A percentile compares a stretch with the other conserved stretches of the same genome.
Evolutionary conservation across 2,329 filamentous ascomycete genomes (phyloP).

Genomic region (Talaromyces sp.): DNA sequence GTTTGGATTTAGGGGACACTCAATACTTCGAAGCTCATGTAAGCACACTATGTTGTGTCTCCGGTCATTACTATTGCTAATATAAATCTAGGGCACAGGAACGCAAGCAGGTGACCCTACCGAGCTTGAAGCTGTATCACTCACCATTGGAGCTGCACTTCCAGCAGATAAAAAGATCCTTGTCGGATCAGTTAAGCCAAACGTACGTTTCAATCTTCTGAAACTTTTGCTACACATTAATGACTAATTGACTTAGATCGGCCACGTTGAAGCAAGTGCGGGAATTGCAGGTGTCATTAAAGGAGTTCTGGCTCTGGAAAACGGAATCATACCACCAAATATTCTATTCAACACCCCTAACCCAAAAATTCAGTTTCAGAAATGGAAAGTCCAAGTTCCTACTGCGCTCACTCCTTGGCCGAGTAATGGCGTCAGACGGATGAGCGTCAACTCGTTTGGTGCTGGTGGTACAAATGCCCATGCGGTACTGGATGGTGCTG

Average conservation of each 20-base stretch:
- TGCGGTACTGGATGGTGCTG: no score
- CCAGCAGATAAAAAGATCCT: neutral
- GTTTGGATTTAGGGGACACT: slow-evolving; percentile 40
- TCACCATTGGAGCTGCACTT: neutral
- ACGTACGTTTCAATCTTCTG: neutral
- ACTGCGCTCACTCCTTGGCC: slow-evolving; percentile 16
- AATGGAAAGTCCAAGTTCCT: slow-evolving; percentile 10
- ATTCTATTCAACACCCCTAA: slow-evolving; percentile 18
- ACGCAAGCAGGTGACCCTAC: slow-evolving; percentile 6
- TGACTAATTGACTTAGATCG: neutral
- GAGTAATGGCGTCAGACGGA: neutral
- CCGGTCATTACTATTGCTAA: neutral
- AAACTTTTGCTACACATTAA: neutral
- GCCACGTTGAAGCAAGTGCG: slow-evolving; percentile 4
- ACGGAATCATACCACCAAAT: slow-evolving; percentile 21
- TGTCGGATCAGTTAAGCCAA: neutral
- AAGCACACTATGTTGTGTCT: neutral
- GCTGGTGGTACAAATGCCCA: slow-evolving; percentile 18
- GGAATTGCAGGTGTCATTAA: slow-evolving; percentile 13
- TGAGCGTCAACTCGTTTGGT: slow-evolving; percentile 22
- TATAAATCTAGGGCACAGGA: neutral
- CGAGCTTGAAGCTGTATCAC: neutral
- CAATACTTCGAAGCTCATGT: slow-evolving; percentile 43
- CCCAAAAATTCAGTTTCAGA: slow-evolving; percentile 15
- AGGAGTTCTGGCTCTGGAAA: slow-evolving; percentile 5